Evolutionary conservation across 1,284 basidiomycete genomes (phyloP), one percentile per base, ranked within the genome.

Genomic region (Sutorius eximius): DNA sequence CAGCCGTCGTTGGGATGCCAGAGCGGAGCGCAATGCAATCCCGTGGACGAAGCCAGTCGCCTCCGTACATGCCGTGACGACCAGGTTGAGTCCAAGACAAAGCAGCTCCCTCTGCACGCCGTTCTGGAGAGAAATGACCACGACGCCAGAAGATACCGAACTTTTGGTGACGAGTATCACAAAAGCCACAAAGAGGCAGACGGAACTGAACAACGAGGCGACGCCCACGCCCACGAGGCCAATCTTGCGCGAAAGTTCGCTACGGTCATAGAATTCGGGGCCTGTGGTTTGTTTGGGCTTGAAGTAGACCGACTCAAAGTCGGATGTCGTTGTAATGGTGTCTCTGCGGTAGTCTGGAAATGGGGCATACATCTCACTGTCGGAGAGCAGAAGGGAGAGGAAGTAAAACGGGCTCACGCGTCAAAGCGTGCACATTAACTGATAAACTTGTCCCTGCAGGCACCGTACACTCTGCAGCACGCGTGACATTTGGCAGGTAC

Each of bases 201-300:
- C 24, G 32, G 6, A 53, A 27, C 69, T 48, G 15, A 68, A 60
- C 0, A 69, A 16, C 13, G 57, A 45, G 15, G 69, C 56, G 12
- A 63, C 10, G 8, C 57, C 59, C 8, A 68, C 56, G 12, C 69
- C 69, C 20, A 61, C 49, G 45, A 68, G 60, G 55, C 65, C 60
- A 15, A 68, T 33, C 38, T 22, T 53, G 51, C 68, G 65, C 32
- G 66, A 59, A 11, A 64, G 50, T 16, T 63, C 53, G 52, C 70
- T 68, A 30, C 67, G 60, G 41, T 71, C 65, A 40, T 71, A 68
- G 24, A 68, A 69, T 15, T 70, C 65, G 49, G 65, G 61, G 6
- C 65, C 57, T 6, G 66, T 53, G 4, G 63, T 64, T 24, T 64
- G 65, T 44, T 49, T 68, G 29, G 45, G 56, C 49, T 60, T 59